Evolutionary conservation across 352 stramenopile genomes (phyloP), one percentile per base, ranked within the genome.

Genomic region (Pythium pyrilobum): DNA sequence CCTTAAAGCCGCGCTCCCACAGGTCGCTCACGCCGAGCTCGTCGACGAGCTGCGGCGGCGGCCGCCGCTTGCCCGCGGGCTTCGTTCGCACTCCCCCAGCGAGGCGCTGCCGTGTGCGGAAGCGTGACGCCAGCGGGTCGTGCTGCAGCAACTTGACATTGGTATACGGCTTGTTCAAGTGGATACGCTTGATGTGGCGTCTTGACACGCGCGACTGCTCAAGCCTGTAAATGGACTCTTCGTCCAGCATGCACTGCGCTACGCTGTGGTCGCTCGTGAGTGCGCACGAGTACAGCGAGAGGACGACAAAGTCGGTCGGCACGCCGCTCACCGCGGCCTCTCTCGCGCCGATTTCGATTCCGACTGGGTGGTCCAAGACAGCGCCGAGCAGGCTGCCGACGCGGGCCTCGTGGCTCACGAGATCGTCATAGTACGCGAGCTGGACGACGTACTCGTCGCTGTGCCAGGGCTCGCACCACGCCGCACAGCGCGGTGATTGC

Each of bases 241-340:
- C 36, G 3, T 43, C 45, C 8, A 16, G 20, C 11, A 54, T 41
- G 24, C 42, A 60, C 25, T 31, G 9, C 36, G 5, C 8, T n/a
- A n/a, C n/a, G n/a, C n/a, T n/a, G n/a, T 16, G 11, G 4, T 46
- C 5, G 16, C 21, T 45, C 12, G 1, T 25, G 18, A 9, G 5
- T 9, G 18, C 58, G 32, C 78, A 89, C 20, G 55, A 60, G 57
- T 75, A 87, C 4, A 83, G 48, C 40, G 63, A 65, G 31, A 87
- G 41, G 11, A 83, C 44, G 1, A 87, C 78, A 34, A 89, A 89
- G 62, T 89, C 76, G 25, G 76, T 87, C 13, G 78, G 78, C 4
- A 61, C 55, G 18, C 71, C 46, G 7, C 23, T 52, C 2, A 66
- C 63, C 21, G 73, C 75, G 12, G 21, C 23, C 23, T 64, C 69